Evolutionary conservation across 305 asterid genomes (phyloP), one percentile per base, ranked within the genome.

Genomic region (Fraxinus floribunda): DNA sequence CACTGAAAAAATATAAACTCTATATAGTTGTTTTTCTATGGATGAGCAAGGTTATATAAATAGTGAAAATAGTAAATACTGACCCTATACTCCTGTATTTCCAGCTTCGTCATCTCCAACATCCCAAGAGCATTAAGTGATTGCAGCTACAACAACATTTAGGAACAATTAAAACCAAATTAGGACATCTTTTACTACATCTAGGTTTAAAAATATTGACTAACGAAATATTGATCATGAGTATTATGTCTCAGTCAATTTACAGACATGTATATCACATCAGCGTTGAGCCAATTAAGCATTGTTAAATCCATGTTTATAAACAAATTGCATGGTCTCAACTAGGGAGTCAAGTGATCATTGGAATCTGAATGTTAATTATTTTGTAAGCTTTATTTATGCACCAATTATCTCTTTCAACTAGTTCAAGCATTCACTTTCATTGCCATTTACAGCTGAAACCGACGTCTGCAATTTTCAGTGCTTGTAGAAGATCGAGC

Each of bases 91-190:
- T 87, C 93, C 80, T 80, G 87, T 80, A 86, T 76, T 64, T 89
- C 93, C 86, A 86, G 80, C 85, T 83, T 90, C 85, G 78, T 80
- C 55, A 84, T 85, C 91, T 92, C 95, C 88, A 93, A 55, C 68
- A 84, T 64, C 76, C 91, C 92, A 84, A 92, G 92, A 85, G 94
- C 91, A 87, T 92, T 89, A 72, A 93, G 83, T 57, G 98, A 91
- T 86, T 95, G 97, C 82, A 93, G 87, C 98, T 95, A 91, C 94
- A 77, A 91, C 94, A 77, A 87, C 80, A 83, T 77, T 84, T 44
- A 75, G 26, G 60, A 29, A 41, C 70, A 60, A 89, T 11, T 60
- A 80, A 57, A 76, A 82, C 3, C 11, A 62, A 80, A 64, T 82
- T 71, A 83, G 38, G 75, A 77, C 24, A 74, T 66, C 68, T 84